Evolutionary conservation across 768 basidiomycete species (phyloP).

Genomic region (Daedalea quercina): DNA sequence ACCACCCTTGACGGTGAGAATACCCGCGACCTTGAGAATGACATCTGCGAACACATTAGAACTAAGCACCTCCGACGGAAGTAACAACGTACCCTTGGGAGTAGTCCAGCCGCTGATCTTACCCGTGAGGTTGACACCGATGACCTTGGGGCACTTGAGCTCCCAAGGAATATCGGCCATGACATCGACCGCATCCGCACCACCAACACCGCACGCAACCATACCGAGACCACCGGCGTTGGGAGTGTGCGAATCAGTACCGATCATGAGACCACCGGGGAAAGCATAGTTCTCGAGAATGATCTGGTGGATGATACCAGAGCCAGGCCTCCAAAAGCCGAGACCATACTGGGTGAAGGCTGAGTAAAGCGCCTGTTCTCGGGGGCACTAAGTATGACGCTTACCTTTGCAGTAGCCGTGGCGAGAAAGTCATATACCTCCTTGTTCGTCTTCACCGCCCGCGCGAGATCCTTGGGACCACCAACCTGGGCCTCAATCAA

Average conservation of each 20-base stretch:
- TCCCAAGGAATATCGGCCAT: constrained; percentile 99
- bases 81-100: constrained; percentile 67
- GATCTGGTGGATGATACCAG: constrained; percentile 99
- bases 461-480: constrained; percentile 87
- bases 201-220: constrained; percentile 99
- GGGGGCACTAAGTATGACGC: constrained; percentile 7
- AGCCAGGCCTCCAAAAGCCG: constrained; percentile 99
- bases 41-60: constrained; percentile 53
- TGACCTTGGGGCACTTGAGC: constrained; percentile 98
- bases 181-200: constrained; percentile 98
- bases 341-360: constrained; percentile 71
- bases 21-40: constrained; percentile 98
- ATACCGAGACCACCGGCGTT: constrained; percentile 99
- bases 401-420: constrained; percentile 87
- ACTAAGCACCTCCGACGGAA: background rate
- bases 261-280: constrained; percentile 99
- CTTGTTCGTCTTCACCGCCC: constrained; percentile 90
- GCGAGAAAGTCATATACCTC: constrained; percentile 99
- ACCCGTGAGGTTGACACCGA: constrained; percentile 94
- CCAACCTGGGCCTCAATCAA: constrained; percentile 96
- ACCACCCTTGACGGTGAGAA: constrained; percentile 98
- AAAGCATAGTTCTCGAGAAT: constrained; percentile 99
- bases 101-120: constrained; percentile 97
- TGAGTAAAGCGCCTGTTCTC: constrained; percentile 1
- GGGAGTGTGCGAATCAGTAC: constrained; percentile 98